A percentile compares a stretch with the other conserved stretches of the same genome.
Conservation (phyloP, 192 early-diverging fungal genomes). For the Obelidium mucronatum region DNA sequence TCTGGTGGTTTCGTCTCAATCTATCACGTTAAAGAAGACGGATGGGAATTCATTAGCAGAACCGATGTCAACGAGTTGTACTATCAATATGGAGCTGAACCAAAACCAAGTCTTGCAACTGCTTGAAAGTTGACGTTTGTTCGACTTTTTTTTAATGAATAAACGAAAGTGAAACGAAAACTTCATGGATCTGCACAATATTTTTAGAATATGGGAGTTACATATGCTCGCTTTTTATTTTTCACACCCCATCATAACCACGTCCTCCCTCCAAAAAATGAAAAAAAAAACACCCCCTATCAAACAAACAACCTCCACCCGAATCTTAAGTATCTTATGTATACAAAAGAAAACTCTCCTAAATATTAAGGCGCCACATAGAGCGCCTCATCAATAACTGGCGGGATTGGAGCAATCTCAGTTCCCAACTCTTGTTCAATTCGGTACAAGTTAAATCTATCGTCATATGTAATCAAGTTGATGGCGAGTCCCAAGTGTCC, state of each 20-base stretch:
- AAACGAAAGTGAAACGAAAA: no score
- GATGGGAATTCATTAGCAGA: conserved; percentile 87
- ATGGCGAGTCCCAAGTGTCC: conserved; percentile 96
- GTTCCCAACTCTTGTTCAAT: conserved; percentile 99
- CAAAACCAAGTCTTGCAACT: conserved; percentile 43
- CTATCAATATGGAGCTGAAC: conserved; percentile 55
- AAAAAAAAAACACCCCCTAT: conserved; percentile 8
- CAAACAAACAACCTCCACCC: not conserved
- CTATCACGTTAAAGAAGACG: conserved; percentile 90
- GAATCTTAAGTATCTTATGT: no score
- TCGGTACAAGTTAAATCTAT: conserved; percentile 96
- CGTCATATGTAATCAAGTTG: conserved; percentile 98
- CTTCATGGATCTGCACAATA: not conserved
- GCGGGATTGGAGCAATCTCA: conserved; percentile 97
- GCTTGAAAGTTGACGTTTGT: no score
- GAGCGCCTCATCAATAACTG: conserved; percentile 92
- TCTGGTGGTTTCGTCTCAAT: conserved; percentile 90
- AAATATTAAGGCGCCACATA: conserved; percentile 58
- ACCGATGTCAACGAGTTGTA: conserved; percentile 87
- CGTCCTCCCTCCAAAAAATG: not conserved
- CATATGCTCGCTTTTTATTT: not conserved
- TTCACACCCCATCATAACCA: not conserved
- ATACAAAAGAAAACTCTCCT: not conserved
- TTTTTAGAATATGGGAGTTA: no score
- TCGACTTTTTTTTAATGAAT: no score